A percentile compares a stretch with the other conserved stretches of the same genome.
These are phyloP conservation scores for Calonectria montana DNA, from an alignment of 2,329 filamentous ascomycete species.

Conservation along the genomic window DNA sequence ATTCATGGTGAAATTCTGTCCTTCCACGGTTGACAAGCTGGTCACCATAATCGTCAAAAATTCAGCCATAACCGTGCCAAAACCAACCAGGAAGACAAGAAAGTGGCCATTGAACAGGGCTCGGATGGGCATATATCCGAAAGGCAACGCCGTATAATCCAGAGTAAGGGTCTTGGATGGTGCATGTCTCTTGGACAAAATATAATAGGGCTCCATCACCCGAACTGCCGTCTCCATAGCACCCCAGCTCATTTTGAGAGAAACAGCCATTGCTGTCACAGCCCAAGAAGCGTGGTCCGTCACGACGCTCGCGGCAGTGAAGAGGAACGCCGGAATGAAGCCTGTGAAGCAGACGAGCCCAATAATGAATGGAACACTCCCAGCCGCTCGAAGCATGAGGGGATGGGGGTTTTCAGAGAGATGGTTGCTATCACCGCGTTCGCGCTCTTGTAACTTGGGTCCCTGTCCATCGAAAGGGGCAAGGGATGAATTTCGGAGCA, in stretches of 20 bases:
- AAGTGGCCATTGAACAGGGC: constrained; percentile 73
- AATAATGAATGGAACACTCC: constrained; percentile 70
- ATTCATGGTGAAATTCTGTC: constrained; percentile 64
- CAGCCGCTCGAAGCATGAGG: constrained; percentile 72
- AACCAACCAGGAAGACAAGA: constrained; percentile 75
- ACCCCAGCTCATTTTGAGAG: constrained; percentile 76
- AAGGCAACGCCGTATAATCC: constrained; percentile 79
- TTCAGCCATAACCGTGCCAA: constrained; percentile 79
- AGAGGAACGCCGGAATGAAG: constrained; percentile 72
- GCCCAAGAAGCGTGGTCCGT: constrained; percentile 74
- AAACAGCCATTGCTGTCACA: constrained; percentile 73
- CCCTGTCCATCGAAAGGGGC: constrained; percentile 70
- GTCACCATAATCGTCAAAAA: constrained; percentile 77
- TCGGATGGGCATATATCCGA: constrained; percentile 71
- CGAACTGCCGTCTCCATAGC: constrained; percentile 76
- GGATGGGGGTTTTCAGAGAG: constrained; percentile 74
- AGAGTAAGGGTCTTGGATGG: constrained; percentile 74
- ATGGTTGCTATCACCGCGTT: constrained; percentile 61
- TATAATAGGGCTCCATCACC: constrained; percentile 80
- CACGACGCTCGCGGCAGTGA: constrained; percentile 64
- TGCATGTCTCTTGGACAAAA: constrained; percentile 74
- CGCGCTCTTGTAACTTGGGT: constrained; percentile 52
- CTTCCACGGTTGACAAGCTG: constrained; percentile 73
- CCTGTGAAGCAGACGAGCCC: constrained; percentile 67
- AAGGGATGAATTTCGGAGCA: constrained; percentile 76